Base-by-base conservation (phyloP, 2,329 filamentous ascomycete species). In the Diaporthe nobilis region DNA sequence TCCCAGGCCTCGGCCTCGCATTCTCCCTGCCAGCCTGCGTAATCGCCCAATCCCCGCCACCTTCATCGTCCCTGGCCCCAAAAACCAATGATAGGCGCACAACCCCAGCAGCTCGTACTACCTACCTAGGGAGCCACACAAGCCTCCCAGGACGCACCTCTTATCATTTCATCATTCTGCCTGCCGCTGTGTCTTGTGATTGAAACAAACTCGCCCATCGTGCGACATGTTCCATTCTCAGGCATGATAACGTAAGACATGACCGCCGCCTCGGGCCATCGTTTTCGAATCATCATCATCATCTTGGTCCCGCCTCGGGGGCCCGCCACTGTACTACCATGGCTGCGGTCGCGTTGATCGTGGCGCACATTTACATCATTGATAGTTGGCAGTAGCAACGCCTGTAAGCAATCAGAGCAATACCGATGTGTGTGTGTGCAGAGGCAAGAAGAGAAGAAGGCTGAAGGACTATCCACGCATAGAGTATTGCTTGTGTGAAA, bases 31-130 rank as follows among this genome's bases (percentile, higher is more conserved):
- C 60, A 63, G 60, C 37, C 71, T 72, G 71, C 51, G 25, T 47
- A 55, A 73, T 72, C 47, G n/a, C 51, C 25, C 57, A 72, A 44
- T 53, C 17, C 71, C 71, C 58, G 58, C 58, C 71, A 73, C 71
- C 71, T 53, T 37, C 34, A 28, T 57, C 37, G 28, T 49, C 25
- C 22, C 67, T 25, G 25, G 15, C 7, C n/a, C 44, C n/a, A 44
- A 65, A 65, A 37, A 73, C 71, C 71, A 73, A 65, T 73, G 47
- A 34, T 25, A 34, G 22, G 22, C 47, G 8, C 44, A 28, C 58
- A 28, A 44, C 58, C 42, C 31, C 49, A 39, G 37, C 47, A 55
- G 12, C 47, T 44, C 25, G 22, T 65, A 28, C 47, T 65, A 53
- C 37, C 37, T 39, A 13, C 37, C 37, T 39, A 39, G 37, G 37